Conservation (phyloP, 768 basidiomycete species). For the Mycena capillaripes region DNA sequence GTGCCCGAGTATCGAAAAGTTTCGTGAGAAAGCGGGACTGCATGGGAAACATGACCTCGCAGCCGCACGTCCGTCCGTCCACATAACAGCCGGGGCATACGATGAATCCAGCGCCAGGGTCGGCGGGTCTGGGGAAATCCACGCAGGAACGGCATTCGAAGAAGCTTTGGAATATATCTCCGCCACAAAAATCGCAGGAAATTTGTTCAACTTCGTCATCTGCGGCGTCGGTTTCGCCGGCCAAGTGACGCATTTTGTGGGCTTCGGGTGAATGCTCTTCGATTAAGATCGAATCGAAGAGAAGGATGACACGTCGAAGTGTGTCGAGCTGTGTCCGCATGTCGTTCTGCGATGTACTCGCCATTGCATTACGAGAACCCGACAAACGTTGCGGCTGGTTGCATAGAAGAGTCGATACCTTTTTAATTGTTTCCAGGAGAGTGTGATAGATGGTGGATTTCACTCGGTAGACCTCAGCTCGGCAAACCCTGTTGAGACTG, state of each 20-base stretch:
- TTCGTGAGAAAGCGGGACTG: constrained; percentile 67
- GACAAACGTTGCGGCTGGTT: background rate
- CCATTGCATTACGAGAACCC: constrained; percentile 5
- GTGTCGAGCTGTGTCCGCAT: constrained; percentile 1
- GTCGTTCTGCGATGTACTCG: constrained; percentile 12
- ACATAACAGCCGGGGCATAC: constrained; percentile 82
- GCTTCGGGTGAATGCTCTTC: constrained; percentile 44
- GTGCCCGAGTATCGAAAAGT: constrained; percentile 60
- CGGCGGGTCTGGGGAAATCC: constrained; percentile 15
- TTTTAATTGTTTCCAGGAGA: constrained; percentile 49
- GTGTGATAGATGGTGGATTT: constrained; percentile 75
- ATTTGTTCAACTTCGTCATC: constrained; percentile 49
- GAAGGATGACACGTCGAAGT: constrained; percentile 24
- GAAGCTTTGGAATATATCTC: constrained; percentile 86
- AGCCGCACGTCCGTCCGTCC: constrained; percentile 83
- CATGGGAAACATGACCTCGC: constrained; percentile 70
- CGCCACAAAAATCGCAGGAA: constrained; percentile 84
- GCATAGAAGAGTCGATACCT: background rate
- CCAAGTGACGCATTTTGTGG: constrained; percentile 21
- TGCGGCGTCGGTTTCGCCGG: background rate
- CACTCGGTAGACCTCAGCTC: constrained; percentile 81
- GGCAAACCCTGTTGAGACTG: constrained; percentile 72
- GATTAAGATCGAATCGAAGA: constrained; percentile 33
- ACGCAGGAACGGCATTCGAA: constrained; percentile 76
- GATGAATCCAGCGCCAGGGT: constrained; percentile 59